phyloP scores from a whole-genome alignment of 768 basidiomycete genomes.

The Phlebiopsis flavidoalba region DNA sequence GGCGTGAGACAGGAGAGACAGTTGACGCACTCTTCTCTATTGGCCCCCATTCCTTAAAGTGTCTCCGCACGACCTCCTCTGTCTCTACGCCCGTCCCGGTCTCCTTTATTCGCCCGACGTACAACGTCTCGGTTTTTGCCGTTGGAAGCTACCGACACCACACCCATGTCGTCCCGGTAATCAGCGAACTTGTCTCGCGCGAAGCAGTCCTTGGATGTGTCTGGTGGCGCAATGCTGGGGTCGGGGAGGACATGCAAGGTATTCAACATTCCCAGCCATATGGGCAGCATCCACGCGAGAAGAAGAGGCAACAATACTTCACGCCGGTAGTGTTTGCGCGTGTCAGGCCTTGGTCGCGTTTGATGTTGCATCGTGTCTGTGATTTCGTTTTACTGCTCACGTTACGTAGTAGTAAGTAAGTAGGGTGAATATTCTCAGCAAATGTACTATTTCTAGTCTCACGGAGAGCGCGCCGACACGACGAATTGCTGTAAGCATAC shows the following conservation, averaged over 20 bases:
- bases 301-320: conserved; percentile 93
- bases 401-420: not conserved
- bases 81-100: conserved; percentile 85
- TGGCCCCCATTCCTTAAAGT: conserved; percentile 95
- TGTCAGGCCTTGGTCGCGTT: conserved; percentile 86
- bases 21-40: conserved; percentile 78
- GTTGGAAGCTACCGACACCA: conserved; percentile 93
- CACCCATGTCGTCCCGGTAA: conserved; percentile 99
- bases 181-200: conserved; percentile 95
- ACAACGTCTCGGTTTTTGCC: conserved; percentile 92
- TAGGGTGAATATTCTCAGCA: too few relatives aligned
- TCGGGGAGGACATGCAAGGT: conserved; percentile 87
- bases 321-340: conserved; percentile 92
- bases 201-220: conserved; percentile 95
- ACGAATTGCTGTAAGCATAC: not conserved
- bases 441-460: too few relatives aligned
- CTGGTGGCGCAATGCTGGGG: conserved; percentile 62
- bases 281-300: conserved; percentile 93
- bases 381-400: conserved; percentile 80
- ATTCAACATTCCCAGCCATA: conserved; percentile 99
- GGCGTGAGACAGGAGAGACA: not conserved
- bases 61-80: conserved; percentile 83
- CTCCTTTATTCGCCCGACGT: conserved; percentile 92
- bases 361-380: conserved; percentile 87
- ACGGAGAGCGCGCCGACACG: too few relatives aligned